Conservation (phyloP, 2,329 filamentous ascomycete genomes). For the Xylaria sp. region DNA sequence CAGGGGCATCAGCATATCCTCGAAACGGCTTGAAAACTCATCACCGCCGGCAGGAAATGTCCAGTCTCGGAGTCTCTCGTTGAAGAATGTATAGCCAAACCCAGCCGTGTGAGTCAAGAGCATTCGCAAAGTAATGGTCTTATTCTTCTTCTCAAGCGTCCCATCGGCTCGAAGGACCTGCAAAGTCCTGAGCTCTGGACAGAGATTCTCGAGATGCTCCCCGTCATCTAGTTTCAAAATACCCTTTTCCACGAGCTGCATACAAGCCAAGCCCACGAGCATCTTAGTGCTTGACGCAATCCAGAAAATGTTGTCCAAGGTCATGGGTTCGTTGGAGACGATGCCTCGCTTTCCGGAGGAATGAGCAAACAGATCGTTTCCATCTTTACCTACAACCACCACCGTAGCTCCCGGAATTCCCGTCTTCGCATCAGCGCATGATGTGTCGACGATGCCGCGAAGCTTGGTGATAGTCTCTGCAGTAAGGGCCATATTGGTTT, state of each 20-base stretch:
- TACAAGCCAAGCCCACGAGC: constrained; percentile 61
- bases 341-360: constrained; percentile 59
- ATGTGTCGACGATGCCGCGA: constrained; percentile 39
- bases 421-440: constrained; percentile 26
- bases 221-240: constrained; percentile 59
- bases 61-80: constrained; percentile 59
- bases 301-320: constrained; percentile 69
- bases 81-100: constrained; percentile 67
- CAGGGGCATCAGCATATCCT: constrained; percentile 64
- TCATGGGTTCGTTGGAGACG: constrained; percentile 61
- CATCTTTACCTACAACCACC: constrained; percentile 57
- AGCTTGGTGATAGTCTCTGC: constrained; percentile 36
- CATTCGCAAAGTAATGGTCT: constrained; percentile 66
- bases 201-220: constrained; percentile 57
- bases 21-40: constrained; percentile 65
- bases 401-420: constrained; percentile 38
- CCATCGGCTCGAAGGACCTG: constrained; percentile 47
- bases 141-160: constrained; percentile 56
- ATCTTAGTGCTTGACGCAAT: constrained; percentile 65
- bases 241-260: constrained; percentile 68
- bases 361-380: constrained; percentile 59
- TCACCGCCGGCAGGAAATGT: constrained; percentile 62
- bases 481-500: constrained; percentile 37
- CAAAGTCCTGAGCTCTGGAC: constrained; percentile 60
- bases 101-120: constrained; percentile 65